phyloP scores from a whole-genome alignment of 352 stramenopile genomes.

The Pythium aquatile region DNA sequence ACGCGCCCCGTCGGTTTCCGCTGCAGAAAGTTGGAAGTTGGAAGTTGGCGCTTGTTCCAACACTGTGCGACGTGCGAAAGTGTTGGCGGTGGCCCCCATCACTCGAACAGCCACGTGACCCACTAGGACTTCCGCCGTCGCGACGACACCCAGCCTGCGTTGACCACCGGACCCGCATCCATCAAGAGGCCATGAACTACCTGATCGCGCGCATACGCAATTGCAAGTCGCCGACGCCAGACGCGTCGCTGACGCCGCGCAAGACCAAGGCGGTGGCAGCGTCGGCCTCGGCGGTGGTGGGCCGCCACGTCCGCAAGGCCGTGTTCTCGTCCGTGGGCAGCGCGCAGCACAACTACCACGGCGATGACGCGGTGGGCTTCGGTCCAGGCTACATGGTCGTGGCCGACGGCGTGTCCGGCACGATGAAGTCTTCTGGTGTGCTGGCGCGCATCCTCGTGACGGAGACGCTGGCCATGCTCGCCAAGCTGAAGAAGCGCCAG shows the following conservation, averaged over 20 bases:
- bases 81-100: background rate
- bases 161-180: background rate
- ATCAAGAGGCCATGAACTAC: slow-evolving; percentile 32
- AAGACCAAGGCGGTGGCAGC: slow-evolving; percentile 14
- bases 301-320: slow-evolving; percentile 19
- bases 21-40: slow-evolving; percentile 2
- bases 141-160: background rate
- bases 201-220: slow-evolving; percentile 73
- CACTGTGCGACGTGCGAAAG: background rate
- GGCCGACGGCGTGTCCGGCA: slow-evolving; percentile 83
- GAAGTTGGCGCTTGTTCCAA: background rate
- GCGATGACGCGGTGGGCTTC: slow-evolving; percentile 85
- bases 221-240: slow-evolving; percentile 56
- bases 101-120: background rate
- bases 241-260: slow-evolving; percentile 19
- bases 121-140: background rate
- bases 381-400: slow-evolving; percentile 85
- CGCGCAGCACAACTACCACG: slow-evolving; percentile 78
- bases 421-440: slow-evolving; percentile 80
- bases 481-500: slow-evolving; percentile 66
- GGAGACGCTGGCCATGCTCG: slow-evolving; percentile 68
- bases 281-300: background rate
- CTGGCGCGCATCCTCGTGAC: slow-evolving; percentile 75
- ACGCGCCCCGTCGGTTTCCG: background rate
- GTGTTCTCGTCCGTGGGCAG: slow-evolving; percentile 80